Base-by-base conservation (phyloP, 78 protist genomes). In the Protostelium mycophagum region DNA sequence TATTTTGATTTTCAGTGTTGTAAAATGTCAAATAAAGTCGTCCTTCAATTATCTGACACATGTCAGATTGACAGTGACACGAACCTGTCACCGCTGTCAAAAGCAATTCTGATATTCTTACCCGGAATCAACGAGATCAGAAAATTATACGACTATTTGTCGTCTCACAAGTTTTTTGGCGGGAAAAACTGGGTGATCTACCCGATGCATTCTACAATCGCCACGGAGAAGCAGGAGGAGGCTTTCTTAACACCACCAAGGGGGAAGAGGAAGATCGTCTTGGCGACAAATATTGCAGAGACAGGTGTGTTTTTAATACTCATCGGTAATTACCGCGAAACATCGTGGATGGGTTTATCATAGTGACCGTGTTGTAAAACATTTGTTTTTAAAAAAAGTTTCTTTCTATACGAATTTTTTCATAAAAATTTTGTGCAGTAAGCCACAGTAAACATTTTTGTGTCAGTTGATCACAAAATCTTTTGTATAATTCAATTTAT, bases 231-330 rank as follows among this genome's bases (percentile, higher is more conserved):
- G 34, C 96, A 94, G 88, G 91, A 91, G 86, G 38, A 83, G 28
- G 95, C 93, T 28, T 96, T 96, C 90, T 89, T 51, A 0, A 73
- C 37, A 16, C 91, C 98, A 34, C 96, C 96, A 16, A 35, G 0
- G 9, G 94, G 91, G 28, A 37, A 85, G 28, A 38, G 96, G 0
- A 97, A 98, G 96, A 37, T 98, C 38, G 96, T 98, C 36, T 87
- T 98, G 0, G 28, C 96, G 0, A 98, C 99, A 0, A 97, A 98
- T 86, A 96, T 98, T 39, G 98, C 98, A 9, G 98, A 98, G 91
- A 98, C 98, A n/a, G 98, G 96, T 39, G 98, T 97, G 38, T 86
- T 97, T 5, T 92, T 86, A 29, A 89, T 91, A 0, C 98, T 98
- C 16, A 86, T 98, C 31, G 98, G 97, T 88, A 63, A 92, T 23